Conservation (phyloP, 2,329 filamentous ascomycete genomes). For the Gremmenia infestans region DNA sequence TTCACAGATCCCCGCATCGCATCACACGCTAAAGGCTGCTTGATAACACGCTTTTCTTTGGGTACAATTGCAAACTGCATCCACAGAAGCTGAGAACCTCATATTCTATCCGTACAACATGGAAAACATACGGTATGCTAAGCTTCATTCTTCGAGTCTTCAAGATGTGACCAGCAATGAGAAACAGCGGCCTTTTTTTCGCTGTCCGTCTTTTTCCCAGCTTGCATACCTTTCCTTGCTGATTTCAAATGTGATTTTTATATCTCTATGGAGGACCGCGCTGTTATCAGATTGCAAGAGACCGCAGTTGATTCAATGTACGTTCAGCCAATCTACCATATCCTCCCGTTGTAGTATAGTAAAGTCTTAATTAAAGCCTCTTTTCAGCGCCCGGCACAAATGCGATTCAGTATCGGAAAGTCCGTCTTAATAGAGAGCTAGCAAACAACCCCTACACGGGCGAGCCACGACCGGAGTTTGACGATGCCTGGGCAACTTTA, state of each 20-base stretch:
- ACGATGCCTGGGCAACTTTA: constrained; percentile 5
- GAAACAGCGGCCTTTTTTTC: neutral
- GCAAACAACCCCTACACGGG: constrained; percentile 4
- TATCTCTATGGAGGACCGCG: neutral
- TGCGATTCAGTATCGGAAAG: neutral
- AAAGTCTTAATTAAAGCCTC: neutral
- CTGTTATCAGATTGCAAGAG: neutral
- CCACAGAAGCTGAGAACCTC: neutral
- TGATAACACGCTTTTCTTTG: neutral
- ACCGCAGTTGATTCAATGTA: neutral
- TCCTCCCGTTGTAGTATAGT: neutral
- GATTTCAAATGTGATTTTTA: neutral
- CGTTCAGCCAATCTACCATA: neutral
- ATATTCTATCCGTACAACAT: neutral
- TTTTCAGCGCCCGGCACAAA: neutral
- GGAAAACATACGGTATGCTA: neutral
- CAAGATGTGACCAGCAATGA: neutral
- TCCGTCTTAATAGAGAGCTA: constrained; percentile 1
- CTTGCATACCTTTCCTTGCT: neutral
- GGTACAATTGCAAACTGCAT: neutral
- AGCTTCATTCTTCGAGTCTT: neutral
- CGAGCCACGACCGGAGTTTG: constrained; percentile 2
- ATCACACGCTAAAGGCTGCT: neutral
- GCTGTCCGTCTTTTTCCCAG: neutral
- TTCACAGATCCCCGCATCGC: neutral